These are phyloP conservation scores for Picochlorum costavermella DNA, from an alignment of 139 green algal species.

Conservation along the genomic window DNA sequence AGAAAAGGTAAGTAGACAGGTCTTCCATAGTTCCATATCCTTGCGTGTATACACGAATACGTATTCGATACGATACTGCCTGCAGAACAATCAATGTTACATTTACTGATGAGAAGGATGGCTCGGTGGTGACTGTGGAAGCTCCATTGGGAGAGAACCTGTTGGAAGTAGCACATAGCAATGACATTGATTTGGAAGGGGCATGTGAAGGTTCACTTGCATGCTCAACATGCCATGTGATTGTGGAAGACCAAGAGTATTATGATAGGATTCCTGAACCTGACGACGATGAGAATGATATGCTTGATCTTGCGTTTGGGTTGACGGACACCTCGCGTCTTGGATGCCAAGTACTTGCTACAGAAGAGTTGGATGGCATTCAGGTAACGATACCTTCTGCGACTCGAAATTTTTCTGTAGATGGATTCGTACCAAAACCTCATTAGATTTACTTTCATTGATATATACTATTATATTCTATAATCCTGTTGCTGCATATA, in stretches of 20 bases:
- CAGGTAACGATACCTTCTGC: conserved; percentile 82
- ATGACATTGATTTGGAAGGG: conserved; percentile 97
- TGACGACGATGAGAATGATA: conserved; percentile 97
- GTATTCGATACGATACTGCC: conserved; percentile 24
- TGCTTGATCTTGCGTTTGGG: conserved; percentile 98
- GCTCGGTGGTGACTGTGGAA: conserved; percentile 58
- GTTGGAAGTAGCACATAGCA: conserved; percentile 87
- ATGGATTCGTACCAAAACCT: conserved; percentile 73
- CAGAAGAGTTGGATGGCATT: conserved; percentile 85
- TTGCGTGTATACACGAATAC: too few relatives aligned
- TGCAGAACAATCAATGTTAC: conserved; percentile 62
- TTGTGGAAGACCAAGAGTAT: conserved; percentile 69
- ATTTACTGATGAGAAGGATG: conserved; percentile 83
- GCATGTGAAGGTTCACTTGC: conserved; percentile 94
- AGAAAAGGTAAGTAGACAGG: too few relatives aligned
- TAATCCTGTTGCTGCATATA: background rate
- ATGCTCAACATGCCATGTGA: conserved; percentile 97
- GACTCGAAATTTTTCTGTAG: conserved; percentile 90
- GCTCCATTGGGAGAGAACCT: conserved; percentile 77
- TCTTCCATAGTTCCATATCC: too few relatives aligned
- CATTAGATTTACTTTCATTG: conserved; percentile 36
- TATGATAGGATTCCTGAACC: conserved; percentile 85
- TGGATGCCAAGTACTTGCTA: conserved; percentile 88
- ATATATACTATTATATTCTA: background rate
- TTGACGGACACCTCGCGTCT: conserved; percentile 94